Conservation (phyloP, 139 green algal species). For the Parachlorella kessleri region DNA sequence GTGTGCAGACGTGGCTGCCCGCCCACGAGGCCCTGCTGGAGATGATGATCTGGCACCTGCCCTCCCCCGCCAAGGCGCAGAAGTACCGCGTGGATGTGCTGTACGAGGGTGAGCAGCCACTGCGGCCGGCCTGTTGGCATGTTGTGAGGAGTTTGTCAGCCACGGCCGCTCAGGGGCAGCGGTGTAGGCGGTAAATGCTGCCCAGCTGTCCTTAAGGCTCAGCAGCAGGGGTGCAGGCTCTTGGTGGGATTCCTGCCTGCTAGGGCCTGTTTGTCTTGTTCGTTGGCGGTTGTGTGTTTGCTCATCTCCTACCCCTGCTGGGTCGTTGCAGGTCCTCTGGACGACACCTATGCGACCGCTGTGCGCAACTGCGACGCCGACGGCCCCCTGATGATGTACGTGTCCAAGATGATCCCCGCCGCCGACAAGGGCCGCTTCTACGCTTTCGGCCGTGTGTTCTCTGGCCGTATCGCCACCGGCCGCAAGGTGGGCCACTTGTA, state of each 20-base stretch:
- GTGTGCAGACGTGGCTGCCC: conserved; percentile 95
- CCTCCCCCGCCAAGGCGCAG: conserved; percentile 85
- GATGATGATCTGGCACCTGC: conserved; percentile 98
- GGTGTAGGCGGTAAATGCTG: too few relatives aligned
- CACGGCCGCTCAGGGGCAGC: too few relatives aligned
- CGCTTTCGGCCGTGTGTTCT: conserved; percentile 98
- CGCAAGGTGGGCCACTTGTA: conserved; percentile 76
- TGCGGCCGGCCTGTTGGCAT: conserved; percentile 24
- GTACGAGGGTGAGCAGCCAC: conserved; percentile 80
- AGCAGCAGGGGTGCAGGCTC: too few relatives aligned
- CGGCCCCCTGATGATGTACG: conserved; percentile 98
- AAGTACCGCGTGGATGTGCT: conserved; percentile 97
- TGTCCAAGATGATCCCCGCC: conserved; percentile 99
- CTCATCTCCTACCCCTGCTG: too few relatives aligned
- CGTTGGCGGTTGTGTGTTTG: too few relatives aligned
- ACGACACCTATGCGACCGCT: conserved; percentile 92
- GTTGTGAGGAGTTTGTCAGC: too few relatives aligned
- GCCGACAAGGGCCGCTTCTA: conserved; percentile 98
- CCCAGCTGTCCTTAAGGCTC: too few relatives aligned
- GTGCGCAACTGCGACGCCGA: conserved; percentile 96
- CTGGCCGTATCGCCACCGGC: conserved; percentile 86
- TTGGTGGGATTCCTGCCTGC: too few relatives aligned
- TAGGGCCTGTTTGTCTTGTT: too few relatives aligned
- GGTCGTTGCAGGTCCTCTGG: conserved; percentile 88
- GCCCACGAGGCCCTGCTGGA: conserved; percentile 94